Conservation (phyloP, 352 stramenopile species). For the Globisporangium acanthophoron region DNA sequence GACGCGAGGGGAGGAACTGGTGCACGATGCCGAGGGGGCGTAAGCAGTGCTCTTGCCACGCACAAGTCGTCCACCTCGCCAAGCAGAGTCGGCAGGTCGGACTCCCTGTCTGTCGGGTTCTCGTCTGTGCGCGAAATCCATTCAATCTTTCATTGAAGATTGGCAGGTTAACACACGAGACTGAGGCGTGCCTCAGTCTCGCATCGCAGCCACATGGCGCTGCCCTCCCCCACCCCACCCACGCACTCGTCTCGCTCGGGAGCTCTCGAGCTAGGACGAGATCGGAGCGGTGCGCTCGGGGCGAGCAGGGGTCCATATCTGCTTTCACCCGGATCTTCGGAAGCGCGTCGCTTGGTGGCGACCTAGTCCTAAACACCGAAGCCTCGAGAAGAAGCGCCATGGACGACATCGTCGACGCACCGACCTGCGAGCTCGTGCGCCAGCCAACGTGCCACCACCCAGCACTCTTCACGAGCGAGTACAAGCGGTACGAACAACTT, state of each 20-base stretch:
- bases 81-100: background rate
- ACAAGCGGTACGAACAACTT: conserved; percentile 37
- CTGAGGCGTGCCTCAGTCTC: too few relatives aligned
- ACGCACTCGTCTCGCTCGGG: background rate
- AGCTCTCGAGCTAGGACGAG: too few relatives aligned
- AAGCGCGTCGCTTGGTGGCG: background rate
- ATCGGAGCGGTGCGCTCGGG: too few relatives aligned
- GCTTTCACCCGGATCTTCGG: background rate
- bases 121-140: background rate
- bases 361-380: background rate
- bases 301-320: conserved; percentile 1
- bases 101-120: background rate
- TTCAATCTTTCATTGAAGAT: conserved; percentile 1
- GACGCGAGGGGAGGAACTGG: background rate
- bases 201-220: too few relatives aligned
- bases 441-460: conserved; percentile 27
- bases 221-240: too few relatives aligned
- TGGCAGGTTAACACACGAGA: background rate
- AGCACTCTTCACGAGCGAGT: conserved; percentile 41
- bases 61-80: background rate
- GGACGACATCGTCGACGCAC: conserved; percentile 13
- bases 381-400: background rate
- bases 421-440: conserved; percentile 40
- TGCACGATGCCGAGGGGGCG: background rate
- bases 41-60: too few relatives aligned